Evolutionary conservation across 371 early-diverging fungal species (phyloP), one percentile per base, ranked within the genome.

Genomic region (Rhizopus delemar): DNA sequence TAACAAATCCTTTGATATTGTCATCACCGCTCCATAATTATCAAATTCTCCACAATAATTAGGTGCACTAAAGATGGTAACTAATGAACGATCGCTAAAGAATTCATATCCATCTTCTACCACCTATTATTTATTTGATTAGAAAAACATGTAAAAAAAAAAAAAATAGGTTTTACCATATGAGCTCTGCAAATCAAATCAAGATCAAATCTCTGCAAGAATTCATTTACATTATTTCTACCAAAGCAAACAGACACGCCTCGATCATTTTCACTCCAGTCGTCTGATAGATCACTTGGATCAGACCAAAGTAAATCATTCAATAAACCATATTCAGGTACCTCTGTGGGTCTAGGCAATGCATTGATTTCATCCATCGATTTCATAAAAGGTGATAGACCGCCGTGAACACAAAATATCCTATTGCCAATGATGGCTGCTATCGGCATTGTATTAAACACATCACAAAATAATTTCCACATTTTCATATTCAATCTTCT

Each of bases 41-140:
- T 95, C 95, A 81, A 97, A 98, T 70, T 97, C 97, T 33, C 97
- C 98, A 71, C 99, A 99, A 66, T 98, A 99, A 77, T 99, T 97
- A 28, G 99, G 99, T 6, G 99, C 99, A 28, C 93, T 92, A 69
- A 98, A 99, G 29, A 99, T 78, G 3, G 99, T 99, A 2, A 99
- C 99, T 32, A 98, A 77, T 34, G 87, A 87, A 51, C 95, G 85
- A 59, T 95, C 89, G 54, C 92, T 92, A 81, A 98, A 98, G 75
- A 99, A 99, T 75, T 98, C 97, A 73, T 99, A 99, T n/a, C 99
- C 99, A 65, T 98, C 98, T 73, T 99, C 99, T 5, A 99, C 98
- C 36, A 99, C 97, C 65, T 65, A 65, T 22, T 34, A 32, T 52
- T 31, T 43, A 6, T 46, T n/a, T 16, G 16, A 31, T n/a, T 33